Conservation (phyloP, 2,329 filamentous ascomycete genomes). For the Cordyceps javanica region DNA sequence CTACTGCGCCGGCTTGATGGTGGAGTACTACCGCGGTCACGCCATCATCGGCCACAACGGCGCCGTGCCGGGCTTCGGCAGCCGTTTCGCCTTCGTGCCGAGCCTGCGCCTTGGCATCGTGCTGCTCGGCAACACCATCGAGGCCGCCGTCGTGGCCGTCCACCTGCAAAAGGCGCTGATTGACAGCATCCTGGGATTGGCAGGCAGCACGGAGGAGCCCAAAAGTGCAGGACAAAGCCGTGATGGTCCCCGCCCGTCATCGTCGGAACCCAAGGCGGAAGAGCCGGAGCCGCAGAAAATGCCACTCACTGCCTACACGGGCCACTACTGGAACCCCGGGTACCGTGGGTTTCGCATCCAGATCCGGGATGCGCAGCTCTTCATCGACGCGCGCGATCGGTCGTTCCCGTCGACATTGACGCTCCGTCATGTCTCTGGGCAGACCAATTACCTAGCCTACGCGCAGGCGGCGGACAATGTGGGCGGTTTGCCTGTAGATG, state of each 20-base stretch:
- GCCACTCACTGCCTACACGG: slow-evolving; percentile 1
- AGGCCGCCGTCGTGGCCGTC: neutral
- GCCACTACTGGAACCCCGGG: slow-evolving; percentile 7
- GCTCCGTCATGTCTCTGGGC: neutral
- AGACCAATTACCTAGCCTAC: slow-evolving; percentile 6
- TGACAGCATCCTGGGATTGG: neutral
- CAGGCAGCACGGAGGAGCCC: neutral
- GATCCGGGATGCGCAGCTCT: slow-evolving; percentile 1
- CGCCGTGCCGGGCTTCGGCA: slow-evolving; percentile 8
- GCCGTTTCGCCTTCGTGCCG: slow-evolving; percentile 7
- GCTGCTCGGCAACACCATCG: slow-evolving; percentile 7
- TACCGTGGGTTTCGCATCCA: slow-evolving; percentile 3
- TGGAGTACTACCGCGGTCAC: slow-evolving; percentile 10
- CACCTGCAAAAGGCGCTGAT: neutral
- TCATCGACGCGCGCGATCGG: slow-evolving; percentile 8
- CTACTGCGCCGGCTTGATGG: slow-evolving; percentile 4
- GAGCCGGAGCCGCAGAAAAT: slow-evolving; percentile 1
- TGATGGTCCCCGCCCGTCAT: neutral
- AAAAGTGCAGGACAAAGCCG: neutral
- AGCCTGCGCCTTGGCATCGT: slow-evolving; percentile 5
- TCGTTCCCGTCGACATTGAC: neutral
- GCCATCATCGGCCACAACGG: slow-evolving; percentile 8
- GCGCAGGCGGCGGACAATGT: neutral
- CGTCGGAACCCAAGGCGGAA: neutral
- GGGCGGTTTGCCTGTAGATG: neutral